Evolutionary conservation across 192 early-diverging fungal species (phyloP).

Genomic region (Podila horticola): DNA sequence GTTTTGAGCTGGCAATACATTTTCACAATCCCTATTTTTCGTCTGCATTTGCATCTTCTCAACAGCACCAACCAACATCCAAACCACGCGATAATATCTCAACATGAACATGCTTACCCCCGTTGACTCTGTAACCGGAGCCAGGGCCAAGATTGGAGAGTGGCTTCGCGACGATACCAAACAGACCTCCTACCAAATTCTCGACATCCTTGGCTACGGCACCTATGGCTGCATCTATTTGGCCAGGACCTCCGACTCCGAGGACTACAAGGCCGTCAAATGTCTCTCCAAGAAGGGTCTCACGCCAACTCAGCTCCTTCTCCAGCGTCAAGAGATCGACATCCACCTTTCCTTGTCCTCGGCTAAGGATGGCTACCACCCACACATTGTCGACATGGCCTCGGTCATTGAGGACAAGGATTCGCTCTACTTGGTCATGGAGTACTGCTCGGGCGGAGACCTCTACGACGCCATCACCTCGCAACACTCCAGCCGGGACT

Average conservation of each 20-base stretch:
- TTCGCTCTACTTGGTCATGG: constrained; percentile 96
- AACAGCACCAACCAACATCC: constrained; percentile 1
- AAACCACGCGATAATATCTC: too few species aligned
- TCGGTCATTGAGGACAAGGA: constrained; percentile 90
- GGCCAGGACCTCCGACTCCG: constrained; percentile 52
- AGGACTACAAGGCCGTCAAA: constrained; percentile 70
- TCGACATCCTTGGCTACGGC: constrained; percentile 71
- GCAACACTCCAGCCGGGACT: constrained; percentile 70
- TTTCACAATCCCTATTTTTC: background rate
- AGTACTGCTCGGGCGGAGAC: constrained; percentile 92
- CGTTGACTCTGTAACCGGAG: constrained; percentile 44
- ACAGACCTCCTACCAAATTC: constrained; percentile 53
- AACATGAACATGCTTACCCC: constrained; percentile 29
- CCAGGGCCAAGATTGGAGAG: constrained; percentile 32
- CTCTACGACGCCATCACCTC: constrained; percentile 95
- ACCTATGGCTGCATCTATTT: constrained; percentile 82
- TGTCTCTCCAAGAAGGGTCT: constrained; percentile 62
- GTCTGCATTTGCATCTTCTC: background rate
- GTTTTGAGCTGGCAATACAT: constrained; percentile 3
- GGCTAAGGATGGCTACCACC: constrained; percentile 61
- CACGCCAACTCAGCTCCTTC: constrained; percentile 49
- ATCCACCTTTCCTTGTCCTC: constrained; percentile 64
- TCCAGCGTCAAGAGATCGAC: constrained; percentile 68
- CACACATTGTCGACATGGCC: constrained; percentile 86
- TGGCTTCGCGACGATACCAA: constrained; percentile 26